Evolutionary conservation across 371 early-diverging fungal genomes (phyloP).

Genomic region (Mucor mucedo): DNA sequence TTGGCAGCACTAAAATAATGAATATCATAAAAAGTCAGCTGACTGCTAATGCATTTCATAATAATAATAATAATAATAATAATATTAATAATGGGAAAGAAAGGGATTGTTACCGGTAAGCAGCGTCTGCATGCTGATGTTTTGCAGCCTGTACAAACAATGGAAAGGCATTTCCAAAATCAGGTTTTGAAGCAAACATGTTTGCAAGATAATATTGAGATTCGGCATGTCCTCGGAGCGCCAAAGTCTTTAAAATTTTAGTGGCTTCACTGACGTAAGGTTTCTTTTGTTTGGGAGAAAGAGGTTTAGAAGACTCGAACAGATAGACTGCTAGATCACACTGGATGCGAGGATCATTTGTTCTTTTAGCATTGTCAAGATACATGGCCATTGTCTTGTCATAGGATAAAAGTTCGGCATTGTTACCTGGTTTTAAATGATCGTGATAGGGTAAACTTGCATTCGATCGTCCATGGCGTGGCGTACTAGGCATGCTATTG

Average conservation of each 20-base stretch:
- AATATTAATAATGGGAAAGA: too few species aligned
- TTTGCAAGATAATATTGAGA: conserved; percentile 71
- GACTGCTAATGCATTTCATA: neutral
- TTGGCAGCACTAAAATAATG: conserved; percentile 56
- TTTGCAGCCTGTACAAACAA: conserved; percentile 72
- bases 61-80: too few species aligned
- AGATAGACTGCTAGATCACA: conserved; percentile 78
- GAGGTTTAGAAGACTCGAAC: conserved; percentile 58
- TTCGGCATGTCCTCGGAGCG: conserved; percentile 63
- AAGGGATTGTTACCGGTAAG: conserved; percentile 47
- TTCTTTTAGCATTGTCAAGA: conserved; percentile 63
- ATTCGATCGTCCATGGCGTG: conserved; percentile 10
- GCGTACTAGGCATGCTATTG: conserved; percentile 3
- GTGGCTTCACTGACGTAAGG: conserved; percentile 62
- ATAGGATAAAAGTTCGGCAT: conserved; percentile 66
- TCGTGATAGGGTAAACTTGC: conserved; percentile 49
- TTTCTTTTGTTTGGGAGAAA: conserved; percentile 41
- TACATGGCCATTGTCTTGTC: conserved; percentile 72
- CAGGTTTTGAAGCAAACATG: conserved; percentile 66
- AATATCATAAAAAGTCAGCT: neutral
- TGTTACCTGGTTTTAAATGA: conserved; percentile 68
- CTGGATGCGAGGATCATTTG: conserved; percentile 76
- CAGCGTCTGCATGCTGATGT: conserved; percentile 70
- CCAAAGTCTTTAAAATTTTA: conserved; percentile 61
- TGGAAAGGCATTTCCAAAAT: conserved; percentile 70